Evolutionary conservation across 176 grass and related monocot species (phyloP), one percentile per base, ranked within the genome.

Genomic region (Ensete glaucum): DNA sequence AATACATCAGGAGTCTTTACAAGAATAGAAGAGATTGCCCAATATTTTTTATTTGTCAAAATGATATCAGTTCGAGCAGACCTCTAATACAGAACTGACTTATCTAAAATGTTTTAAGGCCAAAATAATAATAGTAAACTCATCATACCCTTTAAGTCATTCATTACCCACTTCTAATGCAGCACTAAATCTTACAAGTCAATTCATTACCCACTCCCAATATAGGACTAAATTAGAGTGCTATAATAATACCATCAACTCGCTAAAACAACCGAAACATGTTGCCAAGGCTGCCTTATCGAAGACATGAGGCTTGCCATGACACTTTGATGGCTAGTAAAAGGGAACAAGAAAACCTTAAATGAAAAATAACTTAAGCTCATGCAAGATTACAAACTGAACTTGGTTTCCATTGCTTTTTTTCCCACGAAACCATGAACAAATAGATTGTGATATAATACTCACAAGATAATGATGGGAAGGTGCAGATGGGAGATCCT

Each of bases 381-480:
- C 11, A 20, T 55, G 15, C 51, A 17, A 54, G n/a, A 52, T 69
- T 67, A 51, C 60, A 26, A 27, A 48, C 9, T 43, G 9, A 15
- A 8, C 10, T 69, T 68, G 15, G 29, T 64, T 51, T 16, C 12
- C 1, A 16, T 67, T 22, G 8, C 5, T 26, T 78, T 52, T 3
- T 43, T 67, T 12, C 19, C 8, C 12, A 12, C 11, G 11, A 1
- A 1, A 3, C n/a, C 16, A 77, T 22, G 1, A 60, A 50, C 2
- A 51, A 20, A 60, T 23, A 53, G 21, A 24, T 26, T 66, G 10
- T 22, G 19, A 23, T 9, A 52, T 65, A 43, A 53, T 58, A 80
- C 82, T 0, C 71, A 86, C 90, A 73, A 72, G 67, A 24, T 82
- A 76, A 82, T 26, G 84, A 58, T 19, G 2, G 59, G 76, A 58